phyloP scores from a whole-genome alignment of 2,329 filamentous ascomycete species.

The Aspergillus uvarum region DNA sequence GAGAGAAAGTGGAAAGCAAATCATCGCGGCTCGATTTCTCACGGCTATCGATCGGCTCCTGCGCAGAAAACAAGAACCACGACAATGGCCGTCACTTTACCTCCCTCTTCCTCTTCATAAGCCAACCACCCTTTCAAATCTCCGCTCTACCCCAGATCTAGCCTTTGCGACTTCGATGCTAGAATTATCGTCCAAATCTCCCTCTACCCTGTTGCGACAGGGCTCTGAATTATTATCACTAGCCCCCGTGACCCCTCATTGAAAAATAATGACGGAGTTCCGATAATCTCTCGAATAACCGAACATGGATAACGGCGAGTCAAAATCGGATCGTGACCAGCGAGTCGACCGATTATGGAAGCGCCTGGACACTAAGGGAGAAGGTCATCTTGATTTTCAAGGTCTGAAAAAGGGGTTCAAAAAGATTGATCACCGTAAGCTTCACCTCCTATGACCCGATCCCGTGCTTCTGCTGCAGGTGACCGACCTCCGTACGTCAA shows the following conservation, averaged over 20 bases:
- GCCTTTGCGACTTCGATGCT: slow-evolving; percentile 24
- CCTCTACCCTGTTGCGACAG: slow-evolving; percentile 20
- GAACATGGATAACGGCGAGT: slow-evolving; percentile 69
- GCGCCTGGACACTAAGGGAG: slow-evolving; percentile 72
- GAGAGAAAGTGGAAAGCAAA: slow-evolving; percentile 37
- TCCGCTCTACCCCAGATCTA: not conserved
- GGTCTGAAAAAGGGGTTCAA: slow-evolving; percentile 80
- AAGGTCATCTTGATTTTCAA: slow-evolving; percentile 79
- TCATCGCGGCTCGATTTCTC: slow-evolving; percentile 37
- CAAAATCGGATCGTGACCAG: slow-evolving; percentile 74
- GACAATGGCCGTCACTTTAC: slow-evolving; percentile 12
- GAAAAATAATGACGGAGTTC: slow-evolving; percentile 46
- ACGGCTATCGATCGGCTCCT: slow-evolving; percentile 21
- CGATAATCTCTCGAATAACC: slow-evolving; percentile 39
- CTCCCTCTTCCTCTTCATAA: slow-evolving; percentile 15
- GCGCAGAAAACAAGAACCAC: not conserved
- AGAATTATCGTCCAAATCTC: slow-evolving; percentile 19
- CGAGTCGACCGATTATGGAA: slow-evolving; percentile 82
- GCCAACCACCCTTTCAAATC: slow-evolving; percentile 2
- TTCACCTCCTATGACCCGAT: slow-evolving; percentile 16
- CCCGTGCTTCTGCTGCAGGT: slow-evolving; percentile 22
- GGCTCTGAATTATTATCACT: slow-evolving; percentile 20
- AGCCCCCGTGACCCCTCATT: slow-evolving; percentile 20
- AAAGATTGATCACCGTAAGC: slow-evolving; percentile 87
- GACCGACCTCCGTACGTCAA: slow-evolving; percentile 23